A percentile compares a stretch with the other conserved stretches of the same genome.
These are phyloP conservation scores for Trichoderma sp. DNA, from an alignment of 2,329 filamentous ascomycete genomes.

Conservation along the genomic window DNA sequence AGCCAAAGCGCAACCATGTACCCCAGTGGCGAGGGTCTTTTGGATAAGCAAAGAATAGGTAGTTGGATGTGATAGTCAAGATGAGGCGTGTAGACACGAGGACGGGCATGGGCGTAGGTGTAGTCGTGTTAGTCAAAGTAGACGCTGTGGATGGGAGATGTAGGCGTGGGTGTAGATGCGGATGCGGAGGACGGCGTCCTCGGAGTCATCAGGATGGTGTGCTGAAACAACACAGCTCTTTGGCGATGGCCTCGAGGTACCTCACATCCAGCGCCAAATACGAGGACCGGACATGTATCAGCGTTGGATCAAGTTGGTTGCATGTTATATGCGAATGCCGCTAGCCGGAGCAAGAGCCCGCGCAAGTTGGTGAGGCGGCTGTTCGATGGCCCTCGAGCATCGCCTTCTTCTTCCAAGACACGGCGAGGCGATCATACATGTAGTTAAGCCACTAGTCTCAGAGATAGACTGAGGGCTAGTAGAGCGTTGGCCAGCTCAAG, in stretches of 20 bases:
- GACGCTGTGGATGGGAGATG: not conserved
- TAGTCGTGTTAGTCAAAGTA: not conserved
- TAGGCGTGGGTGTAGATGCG: not conserved
- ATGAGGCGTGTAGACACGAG: not conserved
- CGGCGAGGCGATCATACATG: not conserved
- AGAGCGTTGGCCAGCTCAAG: not conserved
- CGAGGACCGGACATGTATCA: not conserved
- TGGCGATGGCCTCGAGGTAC: conserved; percentile 6
- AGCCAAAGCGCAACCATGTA: not conserved
- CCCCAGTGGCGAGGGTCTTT: not conserved
- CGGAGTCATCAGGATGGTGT: conserved; percentile 10
- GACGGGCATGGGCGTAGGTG: not conserved
- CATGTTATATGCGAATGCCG: not conserved
- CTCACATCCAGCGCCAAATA: not conserved
- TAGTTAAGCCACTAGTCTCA: not conserved
- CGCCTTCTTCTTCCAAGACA: conserved; percentile 4
- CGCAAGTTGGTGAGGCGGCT: not conserved
- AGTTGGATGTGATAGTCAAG: not conserved
- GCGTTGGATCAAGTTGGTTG: not conserved
- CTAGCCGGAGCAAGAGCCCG: not conserved
- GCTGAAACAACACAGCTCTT: conserved; percentile 15
- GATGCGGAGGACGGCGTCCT: conserved; percentile 17
- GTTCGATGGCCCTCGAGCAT: not conserved
- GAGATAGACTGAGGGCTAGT: conserved; percentile 4
- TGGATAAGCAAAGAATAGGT: not conserved